Evolutionary conservation across 495 filamentous ascomycete genomes (phyloP).

Genomic region (Peziza echinospora): DNA sequence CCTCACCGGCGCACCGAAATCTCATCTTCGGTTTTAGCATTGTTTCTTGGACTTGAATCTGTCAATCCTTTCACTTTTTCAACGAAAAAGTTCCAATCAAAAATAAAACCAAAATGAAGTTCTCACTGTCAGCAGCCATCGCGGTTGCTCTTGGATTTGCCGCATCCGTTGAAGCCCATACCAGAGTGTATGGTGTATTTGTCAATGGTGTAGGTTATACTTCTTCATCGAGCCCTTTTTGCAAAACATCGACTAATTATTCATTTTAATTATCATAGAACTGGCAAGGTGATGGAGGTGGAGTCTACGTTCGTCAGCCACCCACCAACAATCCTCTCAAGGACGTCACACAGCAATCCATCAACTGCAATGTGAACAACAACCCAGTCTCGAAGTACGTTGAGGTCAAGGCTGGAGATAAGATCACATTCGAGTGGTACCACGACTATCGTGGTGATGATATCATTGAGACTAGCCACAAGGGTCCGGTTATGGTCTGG

Average conservation of each 20-base stretch:
- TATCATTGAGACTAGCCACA: slow-evolving; percentile 29
- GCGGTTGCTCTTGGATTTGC: background rate
- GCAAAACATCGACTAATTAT: no score
- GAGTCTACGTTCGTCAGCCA: slow-evolving; percentile 12
- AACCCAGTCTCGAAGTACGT: slow-evolving; percentile 21
- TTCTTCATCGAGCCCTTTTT: no score
- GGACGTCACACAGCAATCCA: slow-evolving; percentile 22
- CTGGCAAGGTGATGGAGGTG: slow-evolving; percentile 23
- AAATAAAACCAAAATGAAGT: no score
- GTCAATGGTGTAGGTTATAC: background rate
- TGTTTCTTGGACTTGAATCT: no score
- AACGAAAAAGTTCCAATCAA: no score
- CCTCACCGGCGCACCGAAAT: no score
- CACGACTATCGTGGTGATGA: slow-evolving; percentile 27
- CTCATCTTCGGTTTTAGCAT: no score
- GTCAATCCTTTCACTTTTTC: background rate
- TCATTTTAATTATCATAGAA: no score
- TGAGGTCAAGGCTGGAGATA: slow-evolving; percentile 24
- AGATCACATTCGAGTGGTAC: slow-evolving; percentile 26
- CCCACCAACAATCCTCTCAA: slow-evolving; percentile 30
- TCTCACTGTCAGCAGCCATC: background rate
- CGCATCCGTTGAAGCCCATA: background rate
- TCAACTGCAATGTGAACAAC: slow-evolving; percentile 28
- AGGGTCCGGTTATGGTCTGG: slow-evolving; percentile 31
- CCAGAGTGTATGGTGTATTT: background rate